Percentiles rank a stretch among this genome's conserved stretches.
These are phyloP conservation scores for Aspergillus nanangensis DNA, from an alignment of 495 filamentous ascomycete species.

Conservation along the genomic window DNA sequence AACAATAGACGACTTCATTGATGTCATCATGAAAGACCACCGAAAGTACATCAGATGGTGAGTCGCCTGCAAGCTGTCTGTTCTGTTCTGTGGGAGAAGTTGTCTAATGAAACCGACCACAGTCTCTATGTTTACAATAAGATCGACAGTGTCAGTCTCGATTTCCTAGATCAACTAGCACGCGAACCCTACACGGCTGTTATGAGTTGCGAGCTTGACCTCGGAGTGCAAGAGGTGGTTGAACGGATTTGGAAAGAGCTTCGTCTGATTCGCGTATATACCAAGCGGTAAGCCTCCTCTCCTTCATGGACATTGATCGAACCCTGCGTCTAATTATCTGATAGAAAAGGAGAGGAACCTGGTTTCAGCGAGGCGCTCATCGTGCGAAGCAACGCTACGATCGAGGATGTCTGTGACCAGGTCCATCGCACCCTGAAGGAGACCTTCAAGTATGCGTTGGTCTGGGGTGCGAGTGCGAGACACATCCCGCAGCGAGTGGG, in stretches of 20 bases:
- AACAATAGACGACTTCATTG: conserved; percentile 97
- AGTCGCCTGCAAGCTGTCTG: conserved; percentile 4
- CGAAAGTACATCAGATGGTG: conserved; percentile 91
- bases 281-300: conserved; percentile 61
- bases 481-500: conserved; percentile 95
- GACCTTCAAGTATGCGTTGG: conserved; percentile 96
- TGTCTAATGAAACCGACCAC: too few species aligned
- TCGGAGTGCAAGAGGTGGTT: conserved; percentile 94
- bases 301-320: background rate
- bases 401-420: conserved; percentile 97
- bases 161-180: conserved; percentile 88
- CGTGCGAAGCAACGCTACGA: conserved; percentile 77
- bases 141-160: conserved; percentile 91
- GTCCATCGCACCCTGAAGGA: conserved; percentile 95
- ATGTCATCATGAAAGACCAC: conserved; percentile 99
- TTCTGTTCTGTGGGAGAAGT: too few species aligned
- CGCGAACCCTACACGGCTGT: conserved; percentile 91
- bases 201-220: conserved; percentile 96
- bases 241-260: conserved; percentile 96
- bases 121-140: conserved; percentile 99
- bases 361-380: conserved; percentile 93
- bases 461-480: conserved; percentile 94
- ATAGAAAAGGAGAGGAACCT: conserved; percentile 79
- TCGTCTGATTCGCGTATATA: conserved; percentile 87
- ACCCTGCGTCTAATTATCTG: conserved; percentile 4